phyloP scores from a whole-genome alignment of 306 rosid species.

The Biancaea sappan region DNA sequence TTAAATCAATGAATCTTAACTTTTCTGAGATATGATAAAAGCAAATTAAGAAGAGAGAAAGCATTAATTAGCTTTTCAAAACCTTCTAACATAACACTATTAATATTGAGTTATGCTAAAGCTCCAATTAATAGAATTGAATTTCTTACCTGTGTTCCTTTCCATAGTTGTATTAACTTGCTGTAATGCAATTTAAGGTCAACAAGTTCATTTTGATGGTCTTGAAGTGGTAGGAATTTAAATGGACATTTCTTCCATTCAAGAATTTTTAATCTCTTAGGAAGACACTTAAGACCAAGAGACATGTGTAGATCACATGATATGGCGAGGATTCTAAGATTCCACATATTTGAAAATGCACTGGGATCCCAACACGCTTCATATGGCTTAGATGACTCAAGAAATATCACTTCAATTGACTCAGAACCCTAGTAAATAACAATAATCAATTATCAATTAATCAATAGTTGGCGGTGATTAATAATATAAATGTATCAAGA shows the following conservation, averaged over 20 bases:
- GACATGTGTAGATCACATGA: constrained; percentile 33
- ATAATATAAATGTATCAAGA: background rate
- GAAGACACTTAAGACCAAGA: constrained; percentile 31
- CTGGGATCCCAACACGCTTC: constrained; percentile 27
- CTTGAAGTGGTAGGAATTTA: constrained; percentile 33
- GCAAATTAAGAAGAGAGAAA: background rate
- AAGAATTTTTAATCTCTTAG: constrained; percentile 34
- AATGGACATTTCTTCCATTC: constrained; percentile 42
- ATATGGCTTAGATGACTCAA: constrained; percentile 22
- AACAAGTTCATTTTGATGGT: constrained; percentile 37
- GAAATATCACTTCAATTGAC: background rate
- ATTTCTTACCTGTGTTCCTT: constrained; percentile 36
- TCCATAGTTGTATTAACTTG: constrained; percentile 41
- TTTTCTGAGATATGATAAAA: constrained; percentile 27
- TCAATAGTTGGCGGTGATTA: no score
- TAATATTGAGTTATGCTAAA: background rate
- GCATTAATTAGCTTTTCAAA: background rate
- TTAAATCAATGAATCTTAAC: constrained; percentile 34
- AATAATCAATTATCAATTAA: background rate
- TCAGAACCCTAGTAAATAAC: constrained; percentile 33
- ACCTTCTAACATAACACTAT: background rate
- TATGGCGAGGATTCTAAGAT: constrained; percentile 32
- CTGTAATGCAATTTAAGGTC: constrained; percentile 35
- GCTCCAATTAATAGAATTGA: background rate
- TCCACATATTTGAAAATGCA: constrained; percentile 39